Evolutionary conservation across 805 yeast species (phyloP).

Genomic region (Candida xyloterini): DNA sequence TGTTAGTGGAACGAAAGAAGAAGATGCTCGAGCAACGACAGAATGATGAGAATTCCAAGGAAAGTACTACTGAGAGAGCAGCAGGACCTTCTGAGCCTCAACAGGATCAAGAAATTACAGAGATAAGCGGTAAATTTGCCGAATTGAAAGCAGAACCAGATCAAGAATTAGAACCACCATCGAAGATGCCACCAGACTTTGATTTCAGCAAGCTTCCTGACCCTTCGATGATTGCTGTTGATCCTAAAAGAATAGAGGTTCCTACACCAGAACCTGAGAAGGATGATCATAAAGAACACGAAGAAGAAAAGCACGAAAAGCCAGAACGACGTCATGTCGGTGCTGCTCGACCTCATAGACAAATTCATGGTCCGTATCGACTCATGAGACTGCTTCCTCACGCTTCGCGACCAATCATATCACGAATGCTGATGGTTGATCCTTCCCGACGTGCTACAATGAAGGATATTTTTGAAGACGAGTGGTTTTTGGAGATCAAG

Average conservation of each 20-base stretch:
- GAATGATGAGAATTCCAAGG: conserved; percentile 14
- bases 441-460: conserved; percentile 61
- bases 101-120: conserved; percentile 3
- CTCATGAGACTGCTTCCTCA: conserved; percentile 79
- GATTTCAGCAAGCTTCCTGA: conserved; percentile 35
- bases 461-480: conserved; percentile 63
- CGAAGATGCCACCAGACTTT: conserved; percentile 32
- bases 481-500: conserved; percentile 63
- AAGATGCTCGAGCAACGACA: conserved; percentile 38
- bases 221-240: conserved; percentile 25
- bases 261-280: not conserved
- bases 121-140: conserved; percentile 8
- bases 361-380: conserved; percentile 80
- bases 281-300: not conserved
- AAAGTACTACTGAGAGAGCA: not conserved
- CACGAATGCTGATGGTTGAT: conserved; percentile 62
- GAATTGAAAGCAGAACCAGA: conserved; percentile 6
- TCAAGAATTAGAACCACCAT: not conserved
- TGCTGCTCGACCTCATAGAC: conserved; percentile 42
- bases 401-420: conserved; percentile 73
- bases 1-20: conserved; percentile 56
- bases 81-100: not conserved
- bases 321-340: conserved; percentile 36
- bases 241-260: conserved; percentile 12
- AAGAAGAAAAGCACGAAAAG: conserved; percentile 10